Evolutionary conservation across 805 yeast genomes (phyloP), one percentile per base, ranked within the genome.

Genomic region (Candida maris): DNA sequence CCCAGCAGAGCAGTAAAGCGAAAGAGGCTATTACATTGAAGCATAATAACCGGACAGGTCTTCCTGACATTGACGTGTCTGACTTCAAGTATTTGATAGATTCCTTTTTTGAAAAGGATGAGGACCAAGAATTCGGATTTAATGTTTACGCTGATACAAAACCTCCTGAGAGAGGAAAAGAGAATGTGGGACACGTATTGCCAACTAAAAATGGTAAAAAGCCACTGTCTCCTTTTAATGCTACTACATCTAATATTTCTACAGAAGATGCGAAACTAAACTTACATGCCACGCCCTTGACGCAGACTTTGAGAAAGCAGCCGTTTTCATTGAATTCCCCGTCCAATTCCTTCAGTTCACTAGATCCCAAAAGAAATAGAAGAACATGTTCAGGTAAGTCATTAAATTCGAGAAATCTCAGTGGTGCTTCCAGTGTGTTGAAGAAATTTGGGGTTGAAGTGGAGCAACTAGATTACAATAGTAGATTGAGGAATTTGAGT

Each of bases 41-140:
- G 26, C 56, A 58, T 4, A 46, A 48, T 16, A 52, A 48, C 27
- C 40, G 54, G 16, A 60, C 61, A 2, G 44, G 48, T 7, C 32
- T 56, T 17, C 61, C 59, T 7, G 60, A 55, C 20, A 32, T 53
- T 10, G 54, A 49, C 20, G 26, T 52, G 16, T 37, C 44, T 9
- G 64, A 59, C 32, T 59, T 54, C 35, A 57, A 48, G 25, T 57
- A 55, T 39, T 32, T 59, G 35, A 55, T 59, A 14, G 58, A 56
- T 28, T 52, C 60, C 2, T 58, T 59, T 3, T 59, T 59, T 41
- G 57, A 52, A 15, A 36, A 29, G 8, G 38, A 35, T 2, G 35
- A n/a, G n/a, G n/a, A n/a, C n/a, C n/a, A n/a, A n/a, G n/a, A n/a
- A n/a, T n/a, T n/a, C n/a, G n/a, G n/a, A n/a, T n/a, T n/a, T n/a